These are phyloP conservation scores for Rhinocladiella similis DNA, from an alignment of 2,329 filamentous ascomycete genomes.

Conservation along the genomic window DNA sequence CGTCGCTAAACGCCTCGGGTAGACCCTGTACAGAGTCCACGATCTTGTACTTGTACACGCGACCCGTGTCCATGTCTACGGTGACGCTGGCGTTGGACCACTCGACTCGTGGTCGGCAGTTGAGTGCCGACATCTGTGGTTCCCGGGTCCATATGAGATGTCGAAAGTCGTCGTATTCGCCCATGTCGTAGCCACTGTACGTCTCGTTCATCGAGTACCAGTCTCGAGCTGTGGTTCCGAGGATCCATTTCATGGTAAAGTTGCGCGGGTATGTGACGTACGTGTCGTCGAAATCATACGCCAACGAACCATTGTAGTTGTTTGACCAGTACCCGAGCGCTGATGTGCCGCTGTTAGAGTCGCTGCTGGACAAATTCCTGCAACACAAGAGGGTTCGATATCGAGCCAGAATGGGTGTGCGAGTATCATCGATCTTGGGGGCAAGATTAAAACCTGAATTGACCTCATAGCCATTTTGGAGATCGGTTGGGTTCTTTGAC, in stretches of 20 bases:
- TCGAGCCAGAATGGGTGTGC: constrained; percentile 5
- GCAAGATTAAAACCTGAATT: neutral
- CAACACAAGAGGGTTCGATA: constrained; percentile 9
- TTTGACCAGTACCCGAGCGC: constrained; percentile 17
- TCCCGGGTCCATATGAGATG: constrained; percentile 11
- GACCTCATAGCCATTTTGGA: constrained; percentile 5
- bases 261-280: constrained; percentile 6
- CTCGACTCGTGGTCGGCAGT: constrained; percentile 16
- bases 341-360: neutral
- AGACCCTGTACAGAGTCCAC: neutral
- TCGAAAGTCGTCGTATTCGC: constrained; percentile 5
- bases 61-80: constrained; percentile 8
- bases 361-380: constrained; percentile 4
- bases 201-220: constrained; percentile 3
- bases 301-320: constrained; percentile 1
- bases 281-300: constrained; percentile 1
- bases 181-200: neutral
- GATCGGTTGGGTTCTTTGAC: neutral
- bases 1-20: constrained; percentile 8
- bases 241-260: constrained; percentile 14
- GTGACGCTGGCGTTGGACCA: constrained; percentile 13
- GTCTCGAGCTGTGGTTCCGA: neutral
- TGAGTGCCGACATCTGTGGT: constrained; percentile 9
- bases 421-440: neutral
- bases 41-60: constrained; percentile 8